These are phyloP conservation scores for Epicoccum nigrum DNA, from an alignment of 2,329 filamentous ascomycete genomes.

Conservation along the genomic window DNA sequence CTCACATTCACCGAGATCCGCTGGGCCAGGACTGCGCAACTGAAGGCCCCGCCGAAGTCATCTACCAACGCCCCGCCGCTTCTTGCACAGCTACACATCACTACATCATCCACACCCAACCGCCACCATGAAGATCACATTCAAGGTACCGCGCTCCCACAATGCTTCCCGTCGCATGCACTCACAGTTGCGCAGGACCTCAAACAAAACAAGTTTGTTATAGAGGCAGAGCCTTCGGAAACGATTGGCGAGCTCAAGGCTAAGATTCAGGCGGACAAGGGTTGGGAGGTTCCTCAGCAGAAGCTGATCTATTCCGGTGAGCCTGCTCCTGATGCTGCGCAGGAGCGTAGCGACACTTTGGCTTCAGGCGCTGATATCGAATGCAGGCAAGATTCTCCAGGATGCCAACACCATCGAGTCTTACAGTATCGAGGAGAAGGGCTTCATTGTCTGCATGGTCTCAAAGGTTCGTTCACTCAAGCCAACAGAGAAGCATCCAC, in stretches of 20 bases:
- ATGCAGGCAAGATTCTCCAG: slow-evolving; percentile 91
- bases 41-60: slow-evolving; percentile 38
- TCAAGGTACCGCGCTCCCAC: slow-evolving; percentile 61
- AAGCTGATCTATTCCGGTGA: slow-evolving; percentile 98
- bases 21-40: slow-evolving; percentile 14
- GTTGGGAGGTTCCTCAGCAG: slow-evolving; percentile 87
- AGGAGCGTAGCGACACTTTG: slow-evolving; percentile 19
- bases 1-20: slow-evolving; percentile 4
- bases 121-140: slow-evolving; percentile 70
- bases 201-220: slow-evolving; percentile 97
- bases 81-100: slow-evolving; percentile 18
- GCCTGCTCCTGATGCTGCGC: slow-evolving; percentile 33
- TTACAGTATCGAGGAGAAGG: slow-evolving; percentile 99
- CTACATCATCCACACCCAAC: slow-evolving; percentile 14
- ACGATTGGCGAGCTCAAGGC: slow-evolving; percentile 89
- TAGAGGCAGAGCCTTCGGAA: slow-evolving; percentile 92
- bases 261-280: slow-evolving; percentile 90
- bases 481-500: slow-evolving; percentile 4
- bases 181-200: slow-evolving; percentile 71
- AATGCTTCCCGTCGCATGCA: background rate
- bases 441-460: slow-evolving; percentile 98
- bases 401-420: slow-evolving; percentile 96
- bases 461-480: slow-evolving; percentile 72
- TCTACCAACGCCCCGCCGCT: too few species aligned
- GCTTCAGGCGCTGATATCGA: slow-evolving; percentile 31